Conservation (phyloP, 2,329 filamentous ascomycete species). For the Nemania sp. region DNA sequence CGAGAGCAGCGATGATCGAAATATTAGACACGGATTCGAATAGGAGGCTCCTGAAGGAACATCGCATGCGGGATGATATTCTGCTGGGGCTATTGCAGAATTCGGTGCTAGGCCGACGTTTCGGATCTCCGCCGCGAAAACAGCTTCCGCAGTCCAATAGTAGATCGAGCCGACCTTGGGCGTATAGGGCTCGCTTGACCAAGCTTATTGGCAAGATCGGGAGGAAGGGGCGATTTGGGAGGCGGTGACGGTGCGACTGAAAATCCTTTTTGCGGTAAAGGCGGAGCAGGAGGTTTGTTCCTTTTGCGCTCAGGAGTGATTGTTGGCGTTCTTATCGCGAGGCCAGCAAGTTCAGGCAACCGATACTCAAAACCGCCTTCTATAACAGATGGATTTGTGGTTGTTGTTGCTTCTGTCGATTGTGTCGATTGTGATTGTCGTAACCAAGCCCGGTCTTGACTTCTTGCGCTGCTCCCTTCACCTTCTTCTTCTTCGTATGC, state of each 20-base stretch:
- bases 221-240: slow-evolving; percentile 21
- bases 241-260: slow-evolving; percentile 21
- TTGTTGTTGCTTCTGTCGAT: slow-evolving; percentile 26
- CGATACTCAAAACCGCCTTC: slow-evolving; percentile 40
- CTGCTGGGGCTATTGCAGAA: no score
- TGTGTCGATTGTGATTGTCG: slow-evolving; percentile 29
- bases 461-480: slow-evolving; percentile 25
- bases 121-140: slow-evolving; percentile 31
- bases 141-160: slow-evolving; percentile 29
- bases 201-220: not conserved
- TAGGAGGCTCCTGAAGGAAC: not conserved
- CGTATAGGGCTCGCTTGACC: slow-evolving; percentile 18
- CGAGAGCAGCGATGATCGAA: not conserved
- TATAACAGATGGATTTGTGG: slow-evolving; percentile 24
- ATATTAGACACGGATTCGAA: slow-evolving; percentile 4
- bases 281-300: slow-evolving; percentile 17
- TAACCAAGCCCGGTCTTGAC: slow-evolving; percentile 23
- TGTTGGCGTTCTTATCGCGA: slow-evolving; percentile 26
- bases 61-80: no score
- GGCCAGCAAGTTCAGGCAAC: slow-evolving; percentile 35
- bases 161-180: slow-evolving; percentile 29
- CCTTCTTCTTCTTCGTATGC: slow-evolving; percentile 31
- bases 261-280: slow-evolving; percentile 21
- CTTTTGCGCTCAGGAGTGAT: slow-evolving; percentile 29
- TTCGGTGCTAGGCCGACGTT: slow-evolving; percentile 17